These are phyloP conservation scores for Inga leiocalycina DNA, from an alignment of 306 rosid genomes.

Conservation along the genomic window DNA sequence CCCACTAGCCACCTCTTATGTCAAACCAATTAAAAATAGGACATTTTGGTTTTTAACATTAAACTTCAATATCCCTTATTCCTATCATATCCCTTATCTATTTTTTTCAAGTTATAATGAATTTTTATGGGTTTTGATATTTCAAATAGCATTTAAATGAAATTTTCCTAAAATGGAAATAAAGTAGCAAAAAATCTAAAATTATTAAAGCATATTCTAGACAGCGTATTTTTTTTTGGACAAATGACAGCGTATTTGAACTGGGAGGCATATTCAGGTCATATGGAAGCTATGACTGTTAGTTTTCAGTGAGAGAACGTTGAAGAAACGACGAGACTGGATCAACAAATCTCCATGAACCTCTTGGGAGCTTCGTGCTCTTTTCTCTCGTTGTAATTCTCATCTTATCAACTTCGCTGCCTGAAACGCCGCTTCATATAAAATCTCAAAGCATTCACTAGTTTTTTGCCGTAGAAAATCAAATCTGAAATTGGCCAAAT, in stretches of 20 bases:
- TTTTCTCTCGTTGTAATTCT: not conserved
- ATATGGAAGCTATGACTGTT: constrained; percentile 41
- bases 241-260: not conserved
- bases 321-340: not conserved
- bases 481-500: not conserved
- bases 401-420: not conserved
- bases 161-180: not conserved
- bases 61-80: too few relatives aligned
- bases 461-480: not conserved
- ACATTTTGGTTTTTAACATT: too few relatives aligned
- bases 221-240: not conserved
- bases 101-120: too few relatives aligned
- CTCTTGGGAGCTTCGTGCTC: not conserved
- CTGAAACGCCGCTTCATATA: not conserved
- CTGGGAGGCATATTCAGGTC: constrained; percentile 34
- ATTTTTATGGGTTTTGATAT: too few relatives aligned
- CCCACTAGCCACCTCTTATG: too few relatives aligned
- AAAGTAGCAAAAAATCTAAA: not conserved
- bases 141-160: too few relatives aligned
- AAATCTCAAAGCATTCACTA: not conserved
- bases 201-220: not conserved
- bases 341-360: not conserved
- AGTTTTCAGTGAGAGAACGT: constrained; percentile 26
- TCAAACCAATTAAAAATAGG: too few relatives aligned
- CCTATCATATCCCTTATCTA: too few relatives aligned